These are phyloP conservation scores for Solanum peruvianum DNA, from an alignment of 257 asterid species.

Conservation along the genomic window DNA sequence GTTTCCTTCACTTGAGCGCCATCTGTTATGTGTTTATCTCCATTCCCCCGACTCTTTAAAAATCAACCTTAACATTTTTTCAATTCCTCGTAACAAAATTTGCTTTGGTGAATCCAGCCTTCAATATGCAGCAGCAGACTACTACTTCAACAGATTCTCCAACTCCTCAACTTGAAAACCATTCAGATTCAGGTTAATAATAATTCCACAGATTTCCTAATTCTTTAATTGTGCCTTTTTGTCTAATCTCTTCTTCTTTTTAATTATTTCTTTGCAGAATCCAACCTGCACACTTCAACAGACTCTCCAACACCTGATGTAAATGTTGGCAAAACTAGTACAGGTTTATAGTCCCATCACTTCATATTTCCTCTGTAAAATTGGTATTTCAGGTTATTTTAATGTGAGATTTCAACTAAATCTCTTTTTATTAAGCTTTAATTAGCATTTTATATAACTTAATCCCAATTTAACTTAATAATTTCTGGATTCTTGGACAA, in stretches of 20 bases:
- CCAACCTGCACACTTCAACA: constrained; percentile 14
- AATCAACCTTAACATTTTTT: neutral
- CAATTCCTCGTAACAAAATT: neutral
- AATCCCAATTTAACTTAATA: neutral
- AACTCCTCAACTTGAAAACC: neutral
- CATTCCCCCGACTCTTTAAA: neutral
- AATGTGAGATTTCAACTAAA: neutral
- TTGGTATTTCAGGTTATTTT: neutral
- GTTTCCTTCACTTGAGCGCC: neutral
- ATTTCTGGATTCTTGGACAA: too few relatives aligned
- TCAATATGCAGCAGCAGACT: neutral
- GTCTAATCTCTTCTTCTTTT: neutral
- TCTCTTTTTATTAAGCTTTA: neutral
- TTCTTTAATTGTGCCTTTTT: neutral
- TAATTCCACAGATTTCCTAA: neutral
- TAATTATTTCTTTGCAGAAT: too few relatives aligned
- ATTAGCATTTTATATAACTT: neutral
- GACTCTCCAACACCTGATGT: constrained; percentile 1
- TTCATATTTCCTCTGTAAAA: neutral
- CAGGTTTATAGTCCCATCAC: neutral
- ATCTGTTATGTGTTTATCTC: neutral
- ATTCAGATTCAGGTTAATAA: neutral
- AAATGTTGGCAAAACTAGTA: neutral
- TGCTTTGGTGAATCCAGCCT: neutral
- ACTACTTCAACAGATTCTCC: neutral